These are phyloP conservation scores for Casuarina glauca DNA, from an alignment of 306 rosid species.

Conservation along the genomic window DNA sequence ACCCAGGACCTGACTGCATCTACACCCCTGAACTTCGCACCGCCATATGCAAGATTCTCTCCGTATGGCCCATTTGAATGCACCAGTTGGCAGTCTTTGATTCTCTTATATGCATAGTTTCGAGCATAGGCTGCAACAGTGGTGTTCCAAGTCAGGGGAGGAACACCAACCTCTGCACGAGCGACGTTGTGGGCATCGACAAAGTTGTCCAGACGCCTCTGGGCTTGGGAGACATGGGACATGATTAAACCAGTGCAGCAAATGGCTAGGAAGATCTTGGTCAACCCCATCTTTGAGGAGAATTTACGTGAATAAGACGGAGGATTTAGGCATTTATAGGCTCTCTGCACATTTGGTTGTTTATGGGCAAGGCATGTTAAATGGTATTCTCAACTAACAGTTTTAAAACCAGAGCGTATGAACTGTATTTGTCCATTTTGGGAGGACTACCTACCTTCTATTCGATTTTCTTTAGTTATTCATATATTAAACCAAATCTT, in stretches of 20 bases:
- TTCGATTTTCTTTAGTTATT: too few relatives aligned
- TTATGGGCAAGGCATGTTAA: too few relatives aligned
- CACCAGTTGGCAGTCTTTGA: constrained; percentile 38
- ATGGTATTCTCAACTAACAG: too few relatives aligned
- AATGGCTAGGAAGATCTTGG: neutral
- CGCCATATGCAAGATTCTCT: constrained; percentile 57
- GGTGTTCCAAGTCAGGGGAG: constrained; percentile 52
- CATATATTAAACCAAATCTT: too few relatives aligned
- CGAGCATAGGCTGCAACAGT: constrained; percentile 54
- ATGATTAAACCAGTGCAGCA: neutral
- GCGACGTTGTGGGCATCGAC: constrained; percentile 58
- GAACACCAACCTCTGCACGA: constrained; percentile 35
- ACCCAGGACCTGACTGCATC: constrained; percentile 63
- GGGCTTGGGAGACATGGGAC: constrained; percentile 16
- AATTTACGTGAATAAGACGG: neutral
- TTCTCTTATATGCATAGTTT: constrained; percentile 39
- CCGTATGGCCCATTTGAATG: constrained; percentile 71
- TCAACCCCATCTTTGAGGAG: neutral
- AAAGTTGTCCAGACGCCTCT: constrained; percentile 28
- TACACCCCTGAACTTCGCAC: constrained; percentile 25
- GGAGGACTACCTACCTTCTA: too few relatives aligned
- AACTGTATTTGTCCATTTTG: too few relatives aligned
- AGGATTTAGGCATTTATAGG: constrained; percentile 5
- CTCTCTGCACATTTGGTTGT: too few relatives aligned
- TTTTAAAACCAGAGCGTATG: too few relatives aligned